Conservation (phyloP, 2,329 filamentous ascomycete species). For the Dothiorella sarmentorum region DNA sequence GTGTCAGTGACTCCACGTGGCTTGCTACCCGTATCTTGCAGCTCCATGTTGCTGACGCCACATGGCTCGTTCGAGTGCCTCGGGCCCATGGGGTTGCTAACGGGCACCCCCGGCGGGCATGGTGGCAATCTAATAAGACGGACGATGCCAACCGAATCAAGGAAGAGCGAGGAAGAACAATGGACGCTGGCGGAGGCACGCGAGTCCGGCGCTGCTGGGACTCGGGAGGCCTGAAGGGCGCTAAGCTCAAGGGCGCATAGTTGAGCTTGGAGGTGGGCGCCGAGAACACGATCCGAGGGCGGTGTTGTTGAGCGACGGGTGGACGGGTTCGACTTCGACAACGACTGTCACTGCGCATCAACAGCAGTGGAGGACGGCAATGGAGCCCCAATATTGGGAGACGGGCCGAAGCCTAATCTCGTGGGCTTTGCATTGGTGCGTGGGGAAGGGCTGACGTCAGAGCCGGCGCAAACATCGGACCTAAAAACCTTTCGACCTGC, state of each 20-base stretch:
- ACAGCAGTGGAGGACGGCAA: neutral
- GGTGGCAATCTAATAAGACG: neutral
- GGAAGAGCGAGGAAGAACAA: neutral
- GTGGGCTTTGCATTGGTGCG: neutral
- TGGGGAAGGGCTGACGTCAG: slow-evolving; percentile 8
- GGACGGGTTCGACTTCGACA: neutral
- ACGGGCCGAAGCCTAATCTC: neutral
- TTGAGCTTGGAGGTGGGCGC: neutral
- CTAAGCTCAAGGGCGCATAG: neutral
- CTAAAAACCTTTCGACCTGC: slow-evolving; percentile 9
- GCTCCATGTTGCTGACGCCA: no score
- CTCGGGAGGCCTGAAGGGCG: neutral
- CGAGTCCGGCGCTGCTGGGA: neutral
- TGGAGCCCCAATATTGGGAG: neutral
- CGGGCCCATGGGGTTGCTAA: no score
- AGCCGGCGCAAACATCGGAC: neutral
- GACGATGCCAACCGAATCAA: neutral
- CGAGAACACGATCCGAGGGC: no score
- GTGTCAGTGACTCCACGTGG: neutral
- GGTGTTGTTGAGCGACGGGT: no score
- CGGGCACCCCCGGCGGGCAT: no score
- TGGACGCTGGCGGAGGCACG: neutral
- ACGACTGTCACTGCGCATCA: neutral
- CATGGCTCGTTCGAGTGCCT: no score
- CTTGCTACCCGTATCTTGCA: neutral